Conservation (phyloP, 768 basidiomycete genomes). For the Auriculariales sp. region DNA sequence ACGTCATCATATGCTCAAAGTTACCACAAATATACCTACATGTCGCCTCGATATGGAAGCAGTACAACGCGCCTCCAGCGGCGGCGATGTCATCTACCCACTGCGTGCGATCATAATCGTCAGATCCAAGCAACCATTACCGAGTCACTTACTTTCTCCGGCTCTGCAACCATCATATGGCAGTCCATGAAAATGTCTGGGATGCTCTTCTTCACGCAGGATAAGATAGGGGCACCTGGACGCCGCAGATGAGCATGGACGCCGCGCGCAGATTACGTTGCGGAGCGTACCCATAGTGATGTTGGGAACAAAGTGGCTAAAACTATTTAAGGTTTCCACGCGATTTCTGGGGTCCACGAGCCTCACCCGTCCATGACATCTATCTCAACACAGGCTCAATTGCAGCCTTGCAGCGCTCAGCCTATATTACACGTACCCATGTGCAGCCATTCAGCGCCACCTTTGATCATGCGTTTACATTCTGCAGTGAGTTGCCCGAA, state of each 20-base stretch:
- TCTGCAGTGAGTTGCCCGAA: constrained; percentile 91
- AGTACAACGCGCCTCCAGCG: constrained; percentile 89
- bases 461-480: constrained; percentile 91
- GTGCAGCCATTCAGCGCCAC: constrained; percentile 94
- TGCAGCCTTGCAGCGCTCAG: background rate
- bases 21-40: constrained; percentile 29
- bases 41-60: constrained; percentile 92
- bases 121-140: background rate
- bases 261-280: background rate
- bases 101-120: constrained; percentile 24
- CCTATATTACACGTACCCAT: constrained; percentile 50
- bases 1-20: background rate
- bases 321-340: background rate
- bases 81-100: constrained; percentile 95
- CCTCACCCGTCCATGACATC: constrained; percentile 95
- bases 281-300: constrained; percentile 78
- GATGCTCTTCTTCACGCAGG: constrained; percentile 70
- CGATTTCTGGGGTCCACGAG: constrained; percentile 6
- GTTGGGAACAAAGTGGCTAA: constrained; percentile 93
- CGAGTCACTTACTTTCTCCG: constrained; percentile 65
- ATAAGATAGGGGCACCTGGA: constrained; percentile 74
- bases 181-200: constrained; percentile 99
- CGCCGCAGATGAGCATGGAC: background rate
- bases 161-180: constrained; percentile 98
- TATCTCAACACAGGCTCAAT: constrained; percentile 15